Percentiles rank a stretch among this genome's conserved stretches.
Conservation (phyloP, 1,284 basidiomycete genomes). For the Ceratobasidium sp. region DNA sequence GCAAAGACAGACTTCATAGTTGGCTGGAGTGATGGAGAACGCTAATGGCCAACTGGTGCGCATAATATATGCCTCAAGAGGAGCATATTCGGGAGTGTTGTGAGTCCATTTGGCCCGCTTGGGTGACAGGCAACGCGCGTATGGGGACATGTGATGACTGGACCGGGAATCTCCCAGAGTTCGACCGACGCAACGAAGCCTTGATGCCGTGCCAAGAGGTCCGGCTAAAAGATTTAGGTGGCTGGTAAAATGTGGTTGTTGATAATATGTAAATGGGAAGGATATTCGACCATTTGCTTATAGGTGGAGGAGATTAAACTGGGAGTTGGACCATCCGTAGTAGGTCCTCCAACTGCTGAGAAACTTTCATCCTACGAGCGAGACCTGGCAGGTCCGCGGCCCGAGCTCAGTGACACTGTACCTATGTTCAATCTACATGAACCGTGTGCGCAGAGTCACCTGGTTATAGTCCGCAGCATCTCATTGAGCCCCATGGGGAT, state of each 20-base stretch:
- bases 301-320: too few relatives aligned
- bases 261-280: too few relatives aligned
- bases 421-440: not conserved
- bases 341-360: too few relatives aligned
- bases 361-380: too few relatives aligned
- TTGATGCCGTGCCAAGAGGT: not conserved
- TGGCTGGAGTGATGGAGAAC: not conserved
- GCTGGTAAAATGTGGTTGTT: not conserved
- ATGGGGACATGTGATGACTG: slow-evolving; percentile 2
- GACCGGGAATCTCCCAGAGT: slow-evolving; percentile 21
- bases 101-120: not conserved
- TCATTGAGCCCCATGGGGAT: not conserved
- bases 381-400: not conserved
- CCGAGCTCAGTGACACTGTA: not conserved
- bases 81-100: not conserved
- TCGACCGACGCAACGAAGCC: slow-evolving; percentile 6
- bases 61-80: slow-evolving; percentile 1
- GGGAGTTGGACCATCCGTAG: too few relatives aligned
- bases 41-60: not conserved
- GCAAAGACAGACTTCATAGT: slow-evolving; percentile 39
- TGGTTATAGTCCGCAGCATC: not conserved
- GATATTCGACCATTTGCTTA: too few relatives aligned
- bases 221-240: not conserved
- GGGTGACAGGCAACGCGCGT: too few relatives aligned
- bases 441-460: not conserved